These are phyloP conservation scores for rapeseed (Brassica napus) DNA, from an alignment of 345 rosid genomes.

Conservation along the genomic window Da-Ae NC_063440.1:13925501-13926000, in stretches of 20 bases:
- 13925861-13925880: conserved; percentile 63
- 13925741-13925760: conserved; percentile 12
- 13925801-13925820: background rate
- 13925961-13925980: conserved; percentile 25
- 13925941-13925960: background rate
- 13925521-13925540: conserved; percentile 21
- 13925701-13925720: conserved; percentile 92
- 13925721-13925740: conserved; percentile 99
- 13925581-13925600: conserved; percentile 58
- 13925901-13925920: conserved; percentile 55
- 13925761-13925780: background rate
- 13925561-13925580: conserved; percentile 71
- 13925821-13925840: background rate
- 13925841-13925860: background rate
- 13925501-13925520: conserved; percentile 79
- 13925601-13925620: conserved; percentile 38
- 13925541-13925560: conserved; percentile 31
- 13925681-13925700: conserved; percentile 98
- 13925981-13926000: conserved; percentile 5
- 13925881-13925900: conserved; percentile 97
- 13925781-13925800: background rate
- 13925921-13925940: background rate
- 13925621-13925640: conserved; percentile 46
- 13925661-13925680: conserved; percentile 96
- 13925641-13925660: conserved; percentile 83